Base-by-base conservation (phyloP, 148 eudicot species). In the Talinum fruticosum region DNA sequence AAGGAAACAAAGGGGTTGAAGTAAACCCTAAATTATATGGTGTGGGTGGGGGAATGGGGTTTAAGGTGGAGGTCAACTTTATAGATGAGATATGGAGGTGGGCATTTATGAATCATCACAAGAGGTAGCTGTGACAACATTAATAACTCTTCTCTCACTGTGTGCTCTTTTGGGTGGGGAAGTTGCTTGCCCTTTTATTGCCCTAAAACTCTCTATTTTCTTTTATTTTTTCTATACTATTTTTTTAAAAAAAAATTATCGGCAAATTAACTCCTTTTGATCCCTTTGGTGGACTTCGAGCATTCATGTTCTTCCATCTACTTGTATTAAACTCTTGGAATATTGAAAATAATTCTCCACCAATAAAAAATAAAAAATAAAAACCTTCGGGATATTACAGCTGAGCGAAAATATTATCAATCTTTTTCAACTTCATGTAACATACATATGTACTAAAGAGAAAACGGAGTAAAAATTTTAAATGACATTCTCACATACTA, bases 21-120 rank as follows among this genome's bases (percentile, higher is more conserved):
- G 13, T 21, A 68, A 68, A 57, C 28, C 64, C 64, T 57, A 57
- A 12, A n/a, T 54, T 23, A 23, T 23, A 57, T 57, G 26, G 66
- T 62, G 29, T 28, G 34, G 29, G 41, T 67, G 41, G 29, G 44
- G 30, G 62, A 53, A 45, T 32, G 34, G 45, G 5, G 29, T 73
- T 23, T 34, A 24, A 57, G 45, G n/a, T 8, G 47, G 71, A 28
- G 75, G 32, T 76, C 72, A 64, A 76, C 29, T 82, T 73, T 82
- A 82, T 82, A 82, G 80, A 72, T 67, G 78, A 16, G 23, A 69
- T 82, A 36, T 74, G 84, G 78, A 30, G 84, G 81, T 82, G 84
- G 47, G 75, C 84, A 82, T 82, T 82, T 68, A 82, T 78, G 84
- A 74, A 49, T 24, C 26, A 33, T 69, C 75, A 78, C 65, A 59